Evolutionary conservation across 2,329 filamentous ascomycete species (phyloP).

Genomic region (Penicillium fuscoglaucum): DNA sequence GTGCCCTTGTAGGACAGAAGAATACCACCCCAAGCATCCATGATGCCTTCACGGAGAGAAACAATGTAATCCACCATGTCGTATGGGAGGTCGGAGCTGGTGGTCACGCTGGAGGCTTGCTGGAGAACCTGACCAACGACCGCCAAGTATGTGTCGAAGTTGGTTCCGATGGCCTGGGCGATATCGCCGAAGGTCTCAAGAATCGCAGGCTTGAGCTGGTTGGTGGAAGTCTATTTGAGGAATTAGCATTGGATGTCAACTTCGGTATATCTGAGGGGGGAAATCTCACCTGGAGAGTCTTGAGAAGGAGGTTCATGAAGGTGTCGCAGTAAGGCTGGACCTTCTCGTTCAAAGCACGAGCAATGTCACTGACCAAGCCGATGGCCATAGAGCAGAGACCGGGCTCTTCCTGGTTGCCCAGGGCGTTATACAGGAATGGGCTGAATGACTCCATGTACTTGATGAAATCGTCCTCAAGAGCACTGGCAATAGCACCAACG

Average conservation of each 20-base stretch:
- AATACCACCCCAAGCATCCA: constrained; percentile 98
- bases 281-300: constrained; percentile 73
- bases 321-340: constrained; percentile 93
- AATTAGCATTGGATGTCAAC: neutral
- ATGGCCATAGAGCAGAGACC: constrained; percentile 96
- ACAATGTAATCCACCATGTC: constrained; percentile 98
- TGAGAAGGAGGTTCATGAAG: constrained; percentile 97
- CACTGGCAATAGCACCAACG: constrained; percentile 86
- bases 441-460: constrained; percentile 98
- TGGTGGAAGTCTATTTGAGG: constrained; percentile 55
- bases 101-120: constrained; percentile 81
- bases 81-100: constrained; percentile 76
- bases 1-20: constrained; percentile 87
- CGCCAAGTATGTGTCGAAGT: constrained; percentile 89
- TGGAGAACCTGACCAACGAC: constrained; percentile 93
- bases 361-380: constrained; percentile 94
- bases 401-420: constrained; percentile 93
- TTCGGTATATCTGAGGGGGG: neutral
- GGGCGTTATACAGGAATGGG: constrained; percentile 88
- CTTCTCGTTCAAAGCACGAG: constrained; percentile 82
- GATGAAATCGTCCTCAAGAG: constrained; percentile 86
- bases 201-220: constrained; percentile 97
- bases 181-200: constrained; percentile 98
- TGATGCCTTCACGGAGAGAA: constrained; percentile 92
- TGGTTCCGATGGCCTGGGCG: constrained; percentile 85